Evolutionary conservation across 2,329 filamentous ascomycete genomes (phyloP), one percentile per base, ranked within the genome.

Genomic region (Pyricularia pennisetigena): DNA sequence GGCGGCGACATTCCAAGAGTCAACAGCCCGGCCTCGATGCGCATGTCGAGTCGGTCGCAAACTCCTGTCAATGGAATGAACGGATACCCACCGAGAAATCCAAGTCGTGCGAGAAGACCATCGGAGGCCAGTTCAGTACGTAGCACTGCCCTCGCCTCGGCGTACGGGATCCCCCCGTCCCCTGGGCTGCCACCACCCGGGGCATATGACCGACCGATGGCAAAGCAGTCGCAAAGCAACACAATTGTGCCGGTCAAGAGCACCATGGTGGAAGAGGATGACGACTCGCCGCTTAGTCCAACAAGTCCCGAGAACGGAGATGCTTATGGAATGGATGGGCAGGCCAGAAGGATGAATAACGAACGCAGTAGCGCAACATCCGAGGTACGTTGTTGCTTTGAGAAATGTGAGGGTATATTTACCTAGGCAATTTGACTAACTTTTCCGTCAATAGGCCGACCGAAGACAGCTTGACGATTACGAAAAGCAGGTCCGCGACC

Each of bases 231-330:
- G 72, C 94, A 97, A 76, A 94, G 91, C 76, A 98, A 97, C 76
- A 98, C 93, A 0, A 97, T 98, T 74, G 91, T 98, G 57, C 95
- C 95, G 0, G 98, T 97, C 76, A 99, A 98, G 80, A 97, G 94
- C 74, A 97, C 92, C 0, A 94, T 98, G 89, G 88, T 98, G 1
- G 95, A 99, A 77, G 95, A 98, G 76, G 94, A 97, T 72, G 93
- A 97, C 72, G 67, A 63, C 3, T 64, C 67, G 26, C 67, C 71
- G 20, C 26, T 73, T 29, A 76, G 74, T 68, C 75, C 75, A 4
- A 64, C 82, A 24, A 80, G 79, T 24, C 85, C 86, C 20, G 14
- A 29, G 10, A 63, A 61, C 65, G 65, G 66, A 5, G 16, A 67
- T 24, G 66, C n/a, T 32, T 49, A 62, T 24, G 57, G 66, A 9